Percentiles rank a stretch among this genome's conserved stretches.
Evolutionary conservation across 23 red algal species (phyloP).

Genomic region (Gracilariopsis chorda): DNA sequence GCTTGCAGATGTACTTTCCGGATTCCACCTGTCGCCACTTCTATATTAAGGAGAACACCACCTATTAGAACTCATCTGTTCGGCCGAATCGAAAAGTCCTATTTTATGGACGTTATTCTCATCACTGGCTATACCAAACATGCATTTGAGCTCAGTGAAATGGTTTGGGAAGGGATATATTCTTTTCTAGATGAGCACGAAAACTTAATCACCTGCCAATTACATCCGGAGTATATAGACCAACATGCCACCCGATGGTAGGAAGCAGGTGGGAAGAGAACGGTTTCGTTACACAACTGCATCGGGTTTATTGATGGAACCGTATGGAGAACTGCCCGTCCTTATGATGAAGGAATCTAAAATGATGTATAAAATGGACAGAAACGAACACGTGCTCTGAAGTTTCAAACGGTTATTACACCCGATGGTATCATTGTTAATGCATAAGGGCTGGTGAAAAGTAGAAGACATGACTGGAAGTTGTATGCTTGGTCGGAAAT

Average conservation of each 20-base stretch:
- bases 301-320: not conserved
- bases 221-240: too few relatives aligned
- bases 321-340: not conserved
- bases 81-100: too few relatives aligned
- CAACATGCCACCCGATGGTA: too few relatives aligned
- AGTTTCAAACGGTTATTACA: slow-evolving; percentile 15
- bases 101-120: too few relatives aligned
- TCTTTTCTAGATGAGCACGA: not conserved
- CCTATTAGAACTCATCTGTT: too few relatives aligned
- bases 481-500: too few relatives aligned
- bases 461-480: slow-evolving; percentile 24
- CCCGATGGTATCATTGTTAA: slow-evolving; percentile 1
- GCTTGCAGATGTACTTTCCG: too few relatives aligned
- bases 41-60: too few relatives aligned
- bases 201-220: not conserved
- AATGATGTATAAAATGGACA: slow-evolving; percentile 18
- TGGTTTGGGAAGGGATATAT: not conserved
- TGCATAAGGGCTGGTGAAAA: slow-evolving; percentile 3
- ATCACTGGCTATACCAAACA: too few relatives aligned
- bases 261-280: too few relatives aligned
- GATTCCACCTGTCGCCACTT: too few relatives aligned
- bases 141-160: not conserved
- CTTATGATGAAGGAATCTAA: not conserved
- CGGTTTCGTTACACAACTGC: too few relatives aligned
- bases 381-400: not conserved